Conservation (phyloP, 2,329 filamentous ascomycete genomes). For the Trichoderma sp. region DNA sequence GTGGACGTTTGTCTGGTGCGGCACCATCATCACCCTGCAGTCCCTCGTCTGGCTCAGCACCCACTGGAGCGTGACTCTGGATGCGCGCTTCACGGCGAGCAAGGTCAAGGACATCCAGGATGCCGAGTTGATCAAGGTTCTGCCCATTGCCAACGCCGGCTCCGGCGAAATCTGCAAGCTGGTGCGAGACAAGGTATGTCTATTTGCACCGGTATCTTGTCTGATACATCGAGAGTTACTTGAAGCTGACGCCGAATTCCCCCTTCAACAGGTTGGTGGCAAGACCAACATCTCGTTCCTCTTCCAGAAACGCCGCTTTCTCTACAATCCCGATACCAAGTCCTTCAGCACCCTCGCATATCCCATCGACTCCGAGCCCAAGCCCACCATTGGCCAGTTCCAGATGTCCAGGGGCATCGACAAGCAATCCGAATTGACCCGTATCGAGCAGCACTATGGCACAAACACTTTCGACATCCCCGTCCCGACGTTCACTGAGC, state of each 20-base stretch:
- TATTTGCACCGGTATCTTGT: constrained; percentile 40
- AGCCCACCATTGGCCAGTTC: constrained; percentile 75
- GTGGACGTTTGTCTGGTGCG: constrained; percentile 97
- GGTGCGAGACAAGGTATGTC: constrained; percentile 66
- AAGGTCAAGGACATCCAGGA: constrained; percentile 69
- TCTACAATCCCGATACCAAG: constrained; percentile 72
- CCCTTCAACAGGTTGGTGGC: constrained; percentile 59
- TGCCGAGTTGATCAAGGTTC: constrained; percentile 87
- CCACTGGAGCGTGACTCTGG: constrained; percentile 92
- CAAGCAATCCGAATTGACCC: constrained; percentile 72
- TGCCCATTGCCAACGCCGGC: constrained; percentile 87
- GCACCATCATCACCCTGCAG: constrained; percentile 83
- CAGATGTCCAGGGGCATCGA: constrained; percentile 78
- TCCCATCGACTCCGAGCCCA: constrained; percentile 81
- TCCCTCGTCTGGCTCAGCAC: constrained; percentile 92
- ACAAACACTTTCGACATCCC: constrained; percentile 97
- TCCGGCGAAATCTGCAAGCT: constrained; percentile 84
- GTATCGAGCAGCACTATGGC: constrained; percentile 89
- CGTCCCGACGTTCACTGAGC: constrained; percentile 89
- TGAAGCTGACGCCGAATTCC: background rate
- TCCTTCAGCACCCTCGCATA: constrained; percentile 83
- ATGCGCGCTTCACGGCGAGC: constrained; percentile 77
- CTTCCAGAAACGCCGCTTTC: constrained; percentile 96
- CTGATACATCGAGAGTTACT: background rate
- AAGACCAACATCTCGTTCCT: constrained; percentile 83